Evolutionary conservation across 108 stramenopile genomes (phyloP), one percentile per base, ranked within the genome.

Genomic region (Nannochloropsis salina): DNA sequence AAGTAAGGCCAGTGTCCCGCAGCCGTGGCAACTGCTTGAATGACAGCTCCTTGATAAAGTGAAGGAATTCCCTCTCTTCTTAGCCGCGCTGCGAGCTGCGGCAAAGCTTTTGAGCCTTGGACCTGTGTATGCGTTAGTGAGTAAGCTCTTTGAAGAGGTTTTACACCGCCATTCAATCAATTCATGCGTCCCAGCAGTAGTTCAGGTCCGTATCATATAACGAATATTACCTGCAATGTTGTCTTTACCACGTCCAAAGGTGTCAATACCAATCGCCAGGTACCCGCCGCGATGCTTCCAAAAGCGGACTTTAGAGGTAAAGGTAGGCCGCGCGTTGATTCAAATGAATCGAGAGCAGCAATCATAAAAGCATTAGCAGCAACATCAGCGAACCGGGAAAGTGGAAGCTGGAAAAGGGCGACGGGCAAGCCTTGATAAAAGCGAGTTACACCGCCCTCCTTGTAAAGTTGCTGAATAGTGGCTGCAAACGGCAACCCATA

Each of bases 1-100:
- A 43, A 91, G 89, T 89, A 91, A 2, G 91, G 91, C 42, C 90
- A 91, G 84, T 91, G 91, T 9, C 86, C 84, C n/a, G 89, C 87
- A 83, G 91, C 87, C 10, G 89, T 89, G 5, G 90, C 86, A 40
- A 88, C 85, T n/a, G 90, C 87, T 15, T 88, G 44, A 12, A 88
- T 88, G 18, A 86, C 18, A 10, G 90, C 88, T 9, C 91, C 91
- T 41, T 90, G 47, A 84, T 89, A 91, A 9, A 91, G 89, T 15
- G 80, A 43, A 20, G 44, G 42, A 11, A 90, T 44, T 31, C 89
- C 88, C n/a, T 86, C 89, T 21, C 42, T 44, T 45, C 45, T 15
- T n/a, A 74, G 61, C 20, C 61, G 61, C n/a, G 61, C 61, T n/a
- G 15, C n/a, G 61, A 74, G 20, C 6, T 74, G 61, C 15, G 42